Conservation (phyloP, 306 rosid genomes). For the Prunus mira region DNA sequence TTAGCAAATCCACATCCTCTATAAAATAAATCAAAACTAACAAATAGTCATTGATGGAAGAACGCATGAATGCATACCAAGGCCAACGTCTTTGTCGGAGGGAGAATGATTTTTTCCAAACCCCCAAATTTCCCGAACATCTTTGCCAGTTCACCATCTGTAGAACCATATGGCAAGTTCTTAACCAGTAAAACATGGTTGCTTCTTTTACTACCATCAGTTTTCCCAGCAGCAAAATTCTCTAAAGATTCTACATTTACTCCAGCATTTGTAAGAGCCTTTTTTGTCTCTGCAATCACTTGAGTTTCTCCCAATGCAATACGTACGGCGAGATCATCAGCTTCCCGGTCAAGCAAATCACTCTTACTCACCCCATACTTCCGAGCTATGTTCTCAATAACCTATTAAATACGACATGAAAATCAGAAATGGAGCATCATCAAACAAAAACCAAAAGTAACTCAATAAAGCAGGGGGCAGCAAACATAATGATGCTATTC, state of each 20-base stretch:
- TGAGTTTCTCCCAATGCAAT: slow-evolving; percentile 88
- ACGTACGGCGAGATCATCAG: slow-evolving; percentile 83
- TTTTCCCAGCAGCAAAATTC: slow-evolving; percentile 57
- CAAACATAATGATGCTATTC: neutral
- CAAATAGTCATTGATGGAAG: neutral
- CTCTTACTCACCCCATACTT: slow-evolving; percentile 79
- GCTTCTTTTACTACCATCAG: slow-evolving; percentile 77
- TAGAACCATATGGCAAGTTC: slow-evolving; percentile 89
- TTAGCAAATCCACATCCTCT: slow-evolving; percentile 10
- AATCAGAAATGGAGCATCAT: slow-evolving; percentile 5
- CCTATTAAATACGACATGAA: slow-evolving; percentile 36
- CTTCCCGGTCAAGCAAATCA: slow-evolving; percentile 75
- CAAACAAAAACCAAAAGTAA: neutral
- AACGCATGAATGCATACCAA: slow-evolving; percentile 49
- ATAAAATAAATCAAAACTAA: neutral
- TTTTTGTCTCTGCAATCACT: slow-evolving; percentile 83
- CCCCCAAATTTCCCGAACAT: slow-evolving; percentile 86
- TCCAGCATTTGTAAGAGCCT: slow-evolving; percentile 76
- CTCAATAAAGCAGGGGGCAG: neutral
- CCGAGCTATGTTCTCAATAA: slow-evolving; percentile 77
- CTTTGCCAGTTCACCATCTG: slow-evolving; percentile 70
- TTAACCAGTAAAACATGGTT: slow-evolving; percentile 81
- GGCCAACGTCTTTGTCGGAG: slow-evolving; percentile 82
- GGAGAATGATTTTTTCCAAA: slow-evolving; percentile 84
- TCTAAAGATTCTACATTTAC: slow-evolving; percentile 75